A percentile compares a stretch with the other conserved stretches of the same genome.
Conservation (phyloP, 495 filamentous ascomycete species). For the Entonaema liquescens region DNA sequence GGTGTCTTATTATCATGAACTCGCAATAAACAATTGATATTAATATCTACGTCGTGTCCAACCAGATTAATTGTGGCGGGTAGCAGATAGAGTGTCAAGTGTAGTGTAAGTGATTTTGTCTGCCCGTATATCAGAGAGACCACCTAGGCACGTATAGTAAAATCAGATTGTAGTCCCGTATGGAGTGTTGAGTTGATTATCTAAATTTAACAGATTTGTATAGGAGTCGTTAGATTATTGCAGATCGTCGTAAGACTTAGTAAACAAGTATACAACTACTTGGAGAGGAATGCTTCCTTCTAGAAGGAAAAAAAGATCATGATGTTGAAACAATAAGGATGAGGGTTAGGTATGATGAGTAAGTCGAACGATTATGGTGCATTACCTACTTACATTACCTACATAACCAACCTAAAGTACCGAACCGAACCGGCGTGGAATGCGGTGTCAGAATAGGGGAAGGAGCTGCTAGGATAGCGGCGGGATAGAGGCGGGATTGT, state of each 20-base stretch:
- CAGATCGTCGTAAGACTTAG: not conserved
- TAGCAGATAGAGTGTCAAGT: not conserved
- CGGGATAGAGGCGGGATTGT: slow-evolving; percentile 13
- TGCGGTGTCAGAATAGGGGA: slow-evolving; percentile 22
- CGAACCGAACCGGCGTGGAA: not conserved
- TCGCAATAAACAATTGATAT: not conserved
- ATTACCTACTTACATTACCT: too few species aligned
- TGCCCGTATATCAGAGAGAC: not conserved
- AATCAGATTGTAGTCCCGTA: too few species aligned
- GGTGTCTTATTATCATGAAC: not conserved
- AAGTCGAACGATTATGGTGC: slow-evolving; percentile 17
- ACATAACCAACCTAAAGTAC: not conserved
- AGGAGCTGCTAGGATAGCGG: slow-evolving; percentile 14
- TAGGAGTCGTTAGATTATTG: not conserved
- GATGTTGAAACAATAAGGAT: slow-evolving; percentile 3
- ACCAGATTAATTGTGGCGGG: not conserved
- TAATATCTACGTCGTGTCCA: not conserved
- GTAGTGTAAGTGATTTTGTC: not conserved
- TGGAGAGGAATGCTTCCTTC: not conserved
- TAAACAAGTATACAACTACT: not conserved
- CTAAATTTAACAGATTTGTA: not conserved
- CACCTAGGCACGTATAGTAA: not conserved
- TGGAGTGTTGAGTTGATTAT: too few species aligned
- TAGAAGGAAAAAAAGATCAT: slow-evolving; percentile 5
- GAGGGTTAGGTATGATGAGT: slow-evolving; percentile 4